phyloP scores from a whole-genome alignment of 768 basidiomycete genomes.

The Termitomyces sp. region DNA sequence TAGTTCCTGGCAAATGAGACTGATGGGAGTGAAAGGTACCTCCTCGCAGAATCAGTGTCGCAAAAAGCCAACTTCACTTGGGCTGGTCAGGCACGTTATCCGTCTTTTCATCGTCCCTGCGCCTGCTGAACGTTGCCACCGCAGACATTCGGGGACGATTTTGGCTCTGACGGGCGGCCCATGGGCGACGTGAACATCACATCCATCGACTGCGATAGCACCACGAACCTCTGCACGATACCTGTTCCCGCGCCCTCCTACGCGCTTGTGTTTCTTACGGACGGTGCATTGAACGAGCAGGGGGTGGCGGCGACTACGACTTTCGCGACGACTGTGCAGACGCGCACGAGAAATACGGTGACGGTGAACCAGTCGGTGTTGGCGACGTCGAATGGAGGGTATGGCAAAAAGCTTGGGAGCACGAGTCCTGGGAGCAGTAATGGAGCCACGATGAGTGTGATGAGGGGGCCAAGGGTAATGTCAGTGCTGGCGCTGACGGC shows the following conservation, averaged over 20 bases:
- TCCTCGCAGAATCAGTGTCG: too few relatives aligned
- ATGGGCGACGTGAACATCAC: slow-evolving; percentile 42
- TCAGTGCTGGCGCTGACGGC: too few relatives aligned
- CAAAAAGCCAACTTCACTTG: too few relatives aligned
- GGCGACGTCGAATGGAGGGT: too few relatives aligned
- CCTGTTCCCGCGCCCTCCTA: too few relatives aligned
- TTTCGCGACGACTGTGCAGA: slow-evolving; percentile 44
- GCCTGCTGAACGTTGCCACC: background rate
- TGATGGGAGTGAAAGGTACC: too few relatives aligned
- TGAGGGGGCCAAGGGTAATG: background rate
- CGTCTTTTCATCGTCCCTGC: too few relatives aligned
- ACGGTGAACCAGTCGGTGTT: slow-evolving; percentile 49
- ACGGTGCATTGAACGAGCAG: slow-evolving; percentile 31
- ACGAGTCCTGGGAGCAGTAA: slow-evolving; percentile 36
- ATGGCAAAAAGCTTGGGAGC: slow-evolving; percentile 30
- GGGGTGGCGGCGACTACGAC: slow-evolving; percentile 27
- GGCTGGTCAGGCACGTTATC: too few relatives aligned
- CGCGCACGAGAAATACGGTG: slow-evolving; percentile 47
- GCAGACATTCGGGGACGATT: too few relatives aligned
- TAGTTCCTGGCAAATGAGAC: too few relatives aligned
- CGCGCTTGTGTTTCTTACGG: too few relatives aligned
- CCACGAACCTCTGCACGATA: slow-evolving; percentile 50
- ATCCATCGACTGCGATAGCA: slow-evolving; percentile 54
- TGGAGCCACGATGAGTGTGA: slow-evolving; percentile 3
- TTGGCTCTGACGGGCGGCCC: too few relatives aligned